Evolutionary conservation across 805 yeast species (phyloP), one percentile per base, ranked within the genome.

Genomic region (Lipomyces chichibuensis): DNA sequence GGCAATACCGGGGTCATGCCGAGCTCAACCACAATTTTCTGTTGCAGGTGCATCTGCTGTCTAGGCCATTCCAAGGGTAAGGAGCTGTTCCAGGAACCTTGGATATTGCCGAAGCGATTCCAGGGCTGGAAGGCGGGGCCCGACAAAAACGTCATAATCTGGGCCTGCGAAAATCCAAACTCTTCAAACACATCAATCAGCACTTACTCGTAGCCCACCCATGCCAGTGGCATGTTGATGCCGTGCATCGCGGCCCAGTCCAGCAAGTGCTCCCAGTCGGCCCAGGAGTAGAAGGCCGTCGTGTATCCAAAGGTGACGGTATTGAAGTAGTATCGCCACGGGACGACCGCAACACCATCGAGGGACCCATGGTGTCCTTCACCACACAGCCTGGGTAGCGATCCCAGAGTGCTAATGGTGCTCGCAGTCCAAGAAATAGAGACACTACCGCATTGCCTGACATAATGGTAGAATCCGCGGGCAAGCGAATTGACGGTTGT

Each of bases 231-330:
- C 49, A 43, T 17, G 49, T 43, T 43, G 49, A 43, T 43, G 49
- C 49, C 49, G 49, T 43, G 49, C 49, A 43, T 43, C 49, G 49
- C 49, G 49, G 49, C 49, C 49, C 49, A 43, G 49, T 43, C 49
- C 49, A 43, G 49, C 49, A 43, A 23, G 49, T 43, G 49, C 49
- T 43, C 49, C 49, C 49, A 43, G 49, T 43, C 49, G 49, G 49
- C 49, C 49, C 49, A 43, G 9, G 49, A 43, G 20, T 43, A 43
- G 49, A 43, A 43, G 7, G 23, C 49, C n/a, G 49, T 43, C 49
- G 49, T 43, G 49, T 43, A 43, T 43, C 49, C 49, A 43, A 43
- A 43, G 17, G 49, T 43, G 49, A 43, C 49, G 49, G 49, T 43
- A 43, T 43, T 43, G 23, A 43, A 43, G 49, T 43, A 43, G 49